Conservation (phyloP, 257 asterid species). For the Solanum bulbocastanum region DNA sequence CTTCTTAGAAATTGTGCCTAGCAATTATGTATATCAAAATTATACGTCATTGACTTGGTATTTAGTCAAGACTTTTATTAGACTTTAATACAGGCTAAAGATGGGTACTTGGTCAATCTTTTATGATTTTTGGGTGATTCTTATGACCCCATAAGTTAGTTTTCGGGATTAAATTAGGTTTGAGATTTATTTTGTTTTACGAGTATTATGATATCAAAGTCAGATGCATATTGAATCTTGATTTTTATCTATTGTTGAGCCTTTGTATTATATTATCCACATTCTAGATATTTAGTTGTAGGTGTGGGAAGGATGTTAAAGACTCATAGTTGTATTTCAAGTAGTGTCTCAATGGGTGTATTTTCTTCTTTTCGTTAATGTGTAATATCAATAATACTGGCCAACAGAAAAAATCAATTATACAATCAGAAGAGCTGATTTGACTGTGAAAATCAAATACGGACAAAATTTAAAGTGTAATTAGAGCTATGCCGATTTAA, state of each 20-base stretch:
- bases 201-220: not conserved
- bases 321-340: not conserved
- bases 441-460: not conserved
- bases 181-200: not conserved
- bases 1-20: not conserved
- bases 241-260: not conserved
- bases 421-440: not conserved
- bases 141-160: not conserved
- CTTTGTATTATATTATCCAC: not conserved
- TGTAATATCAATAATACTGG: no score
- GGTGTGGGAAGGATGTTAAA: not conserved
- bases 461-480: not conserved
- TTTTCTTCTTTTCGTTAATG: no score
- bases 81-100: not conserved
- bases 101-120: not conserved
- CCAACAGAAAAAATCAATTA: no score
- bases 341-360: not conserved
- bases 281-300: not conserved
- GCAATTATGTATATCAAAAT: not conserved
- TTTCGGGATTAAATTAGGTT: not conserved
- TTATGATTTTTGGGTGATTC: not conserved
- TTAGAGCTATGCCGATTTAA: not conserved
- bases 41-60: not conserved
- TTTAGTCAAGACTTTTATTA: not conserved
- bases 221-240: fast-evolving